phyloP scores from a whole-genome alignment of 2,329 filamentous ascomycete genomes.

The Ophiocordyceps polyrhachis-furcata region DNA sequence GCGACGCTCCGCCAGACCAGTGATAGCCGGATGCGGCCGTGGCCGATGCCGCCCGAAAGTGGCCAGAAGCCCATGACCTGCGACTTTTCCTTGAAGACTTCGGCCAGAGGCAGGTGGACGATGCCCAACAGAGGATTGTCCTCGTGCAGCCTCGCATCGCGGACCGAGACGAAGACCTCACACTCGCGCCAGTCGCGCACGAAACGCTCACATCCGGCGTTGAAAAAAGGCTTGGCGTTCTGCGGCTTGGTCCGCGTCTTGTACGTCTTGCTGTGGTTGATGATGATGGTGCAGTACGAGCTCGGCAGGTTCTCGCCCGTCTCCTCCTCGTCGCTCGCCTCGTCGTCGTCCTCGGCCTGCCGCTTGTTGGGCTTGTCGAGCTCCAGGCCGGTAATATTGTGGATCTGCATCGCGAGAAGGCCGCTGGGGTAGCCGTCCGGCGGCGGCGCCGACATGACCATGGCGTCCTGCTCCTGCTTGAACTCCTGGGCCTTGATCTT shows the following conservation, averaged over 20 bases:
- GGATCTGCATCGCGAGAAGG: constrained; percentile 50
- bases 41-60: constrained; percentile 53
- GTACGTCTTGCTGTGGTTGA: constrained; percentile 54
- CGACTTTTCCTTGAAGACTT: constrained; percentile 41
- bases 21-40: constrained; percentile 48
- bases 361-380: constrained; percentile 40
- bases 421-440: constrained; percentile 43
- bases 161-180: constrained; percentile 48
- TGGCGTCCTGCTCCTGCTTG: constrained; percentile 38
- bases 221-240: constrained; percentile 63
- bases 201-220: constrained; percentile 56
- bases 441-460: constrained; percentile 51
- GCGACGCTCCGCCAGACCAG: constrained; percentile 56
- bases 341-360: constrained; percentile 23
- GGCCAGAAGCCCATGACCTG: constrained; percentile 50
- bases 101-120: constrained; percentile 44
- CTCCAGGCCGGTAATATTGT: constrained; percentile 53
- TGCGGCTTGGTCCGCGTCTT: constrained; percentile 60
- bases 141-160: constrained; percentile 50
- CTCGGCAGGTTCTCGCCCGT: constrained; percentile 63
- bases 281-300: constrained; percentile 71
- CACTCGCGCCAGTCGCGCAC: constrained; percentile 48
- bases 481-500: constrained; percentile 52
- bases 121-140: constrained; percentile 52
- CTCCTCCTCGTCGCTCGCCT: constrained; percentile 53